Base-by-base conservation (phyloP, 495 filamentous ascomycete genomes). In the Xylaria scruposa region DNA sequence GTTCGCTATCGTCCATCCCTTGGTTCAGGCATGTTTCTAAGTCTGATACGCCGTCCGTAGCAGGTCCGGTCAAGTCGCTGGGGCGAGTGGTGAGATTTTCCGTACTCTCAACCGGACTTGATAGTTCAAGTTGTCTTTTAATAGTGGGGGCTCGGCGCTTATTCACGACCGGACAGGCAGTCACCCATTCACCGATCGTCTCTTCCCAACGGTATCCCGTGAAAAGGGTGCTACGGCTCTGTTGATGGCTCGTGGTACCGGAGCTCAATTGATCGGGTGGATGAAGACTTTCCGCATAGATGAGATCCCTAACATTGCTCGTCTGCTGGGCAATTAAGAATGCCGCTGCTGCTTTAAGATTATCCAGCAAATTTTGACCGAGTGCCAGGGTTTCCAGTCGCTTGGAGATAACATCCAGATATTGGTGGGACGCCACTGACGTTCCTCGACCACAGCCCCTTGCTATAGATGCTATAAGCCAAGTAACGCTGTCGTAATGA, bases 141-240 rank as follows among this genome's bases (percentile, higher is more conserved):
- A 51, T 65, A 24, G 75, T 31, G 31, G 47, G 58, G 8, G 42
- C 64, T 26, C 60, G 61, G 29, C 67, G 72, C 68, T 68, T 75
- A 3, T 68, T 54, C 24, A 33, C 54, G 21, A 69, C 72, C 46
- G 81, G 81, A 61, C 80, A 84, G 21, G 72, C 76, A 13, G 73
- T 82, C 21, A 87, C 82, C 86, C 86, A 88, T 79, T 88, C 86
- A 64, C 85, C 81, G 73, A 88, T 87, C 31, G 82, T 85, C 70
- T 86, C 85, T 68, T 88, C 86, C 85, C 85, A 88, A 7, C 80
- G 77, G 67, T 83, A 85, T 19, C 82, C 80, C 9, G 78, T 75
- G 59, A 83, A 80, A 3, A 80, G 68, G 1, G 75, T 56, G n/a
- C 70, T 67, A 19, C 54, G 33, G 12, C 15, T 67, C 17, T 69